phyloP scores from a whole-genome alignment of 805 yeast genomes.

The Cyberlindnera nakhonratchasimensis region DNA sequence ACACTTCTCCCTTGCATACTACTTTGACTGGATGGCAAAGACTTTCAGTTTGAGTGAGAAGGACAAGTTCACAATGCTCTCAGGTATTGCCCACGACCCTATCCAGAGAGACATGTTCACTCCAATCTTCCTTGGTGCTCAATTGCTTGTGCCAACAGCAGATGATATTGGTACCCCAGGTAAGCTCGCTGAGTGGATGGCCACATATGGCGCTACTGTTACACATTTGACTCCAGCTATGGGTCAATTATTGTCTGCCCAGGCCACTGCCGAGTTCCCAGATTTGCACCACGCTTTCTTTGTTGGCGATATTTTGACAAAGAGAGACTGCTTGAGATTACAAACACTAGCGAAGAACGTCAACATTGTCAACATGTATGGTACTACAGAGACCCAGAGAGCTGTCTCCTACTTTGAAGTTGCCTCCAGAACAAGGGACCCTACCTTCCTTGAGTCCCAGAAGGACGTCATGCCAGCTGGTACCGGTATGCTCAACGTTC shows the following conservation, averaged over 20 bases:
- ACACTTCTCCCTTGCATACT: conserved; percentile 94
- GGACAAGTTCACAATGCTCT: conserved; percentile 94
- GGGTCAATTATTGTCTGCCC: conserved; percentile 97
- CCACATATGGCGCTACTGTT: conserved; percentile 83
- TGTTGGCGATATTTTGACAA: conserved; percentile 96
- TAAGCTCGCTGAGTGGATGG: conserved; percentile 96
- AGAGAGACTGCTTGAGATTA: conserved; percentile 91
- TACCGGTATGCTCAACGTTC: conserved; percentile 94
- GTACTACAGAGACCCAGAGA: conserved; percentile 98
- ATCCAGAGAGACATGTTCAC: conserved; percentile 99
- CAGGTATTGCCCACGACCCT: conserved; percentile 99
- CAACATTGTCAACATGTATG: conserved; percentile 94
- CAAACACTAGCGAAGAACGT: conserved; percentile 92
- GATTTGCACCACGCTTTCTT: conserved; percentile 92
- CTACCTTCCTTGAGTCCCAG: conserved; percentile 72
- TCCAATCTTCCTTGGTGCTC: conserved; percentile 94
- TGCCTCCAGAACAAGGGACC: conserved; percentile 63
- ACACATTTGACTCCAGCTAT: conserved; percentile 99
- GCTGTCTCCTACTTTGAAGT: conserved; percentile 95
- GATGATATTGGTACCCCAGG: conserved; percentile 99
- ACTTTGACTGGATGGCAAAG: conserved; percentile 98
- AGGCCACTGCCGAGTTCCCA: conserved; percentile 86
- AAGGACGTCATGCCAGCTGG: conserved; percentile 99
- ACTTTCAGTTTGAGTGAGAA: conserved; percentile 70
- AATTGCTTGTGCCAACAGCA: conserved; percentile 85